Base-by-base conservation (phyloP, 2,329 filamentous ascomycete genomes). In the Arthrinium phaeospermum region DNA sequence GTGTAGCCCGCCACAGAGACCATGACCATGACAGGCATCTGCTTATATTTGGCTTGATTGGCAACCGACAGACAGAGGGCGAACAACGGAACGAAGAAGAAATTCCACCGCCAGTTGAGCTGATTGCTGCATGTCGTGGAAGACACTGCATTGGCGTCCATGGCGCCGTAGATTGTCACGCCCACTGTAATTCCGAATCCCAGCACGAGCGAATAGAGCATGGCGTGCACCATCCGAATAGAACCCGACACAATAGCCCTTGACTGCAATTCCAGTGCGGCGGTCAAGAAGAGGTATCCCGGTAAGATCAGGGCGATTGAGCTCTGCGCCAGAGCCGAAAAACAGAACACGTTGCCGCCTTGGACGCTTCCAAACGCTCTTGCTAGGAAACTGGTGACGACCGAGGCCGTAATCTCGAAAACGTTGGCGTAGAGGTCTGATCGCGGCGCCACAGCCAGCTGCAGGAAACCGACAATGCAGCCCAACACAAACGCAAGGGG, bases 21-120 rank as follows among this genome's bases (percentile, higher is more conserved):
- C 67, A 91, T 51, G 2, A 94, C 83, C 93, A 96, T 96, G 70
- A 93, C 86, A 0, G 94, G 94, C 76, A 92, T 90, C 79, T 96
- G 94, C 76, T 91, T 93, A 89, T 91, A 94, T 80, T 94, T 94
- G 51, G 92, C 93, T 76, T 95, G 93, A 79, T 95, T 95, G 79
- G 95, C 90, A 72, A 95, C 57, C n/a, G 74, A 69, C n/a, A 75
- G 74, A 77, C 91, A 94, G 41, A 94, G 79, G 12, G 93, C 90
- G 80, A 95, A 97, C 8, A 88, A 80, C 0, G 92, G 89, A 0
- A 96, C 94, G 78, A 94, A 95, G 44, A 92, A 83, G 82, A 95
- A 94, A 72, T 87, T 88, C 68, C 82, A 81, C 72, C 82, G 78
- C 1, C 79, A 76, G 22, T 82, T 75, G 69, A 82, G 77, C 2